Base-by-base conservation (phyloP, 2,329 filamentous ascomycete genomes). In the Ophiostoma montium region DNA sequence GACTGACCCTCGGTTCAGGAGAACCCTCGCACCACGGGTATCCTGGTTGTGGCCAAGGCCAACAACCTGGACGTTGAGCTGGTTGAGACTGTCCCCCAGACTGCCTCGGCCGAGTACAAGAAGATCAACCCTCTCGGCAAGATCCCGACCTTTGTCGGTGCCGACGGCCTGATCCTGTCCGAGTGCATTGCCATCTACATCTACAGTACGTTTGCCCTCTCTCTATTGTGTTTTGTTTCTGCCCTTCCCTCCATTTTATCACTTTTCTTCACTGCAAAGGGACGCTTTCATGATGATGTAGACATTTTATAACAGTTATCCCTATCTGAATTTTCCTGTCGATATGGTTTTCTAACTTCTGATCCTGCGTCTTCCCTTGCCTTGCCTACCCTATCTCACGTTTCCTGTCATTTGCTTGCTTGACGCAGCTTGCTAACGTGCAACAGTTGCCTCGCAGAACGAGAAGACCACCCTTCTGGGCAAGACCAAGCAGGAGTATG, bases 401-500 rank as follows among this genome's bases (percentile, higher is more conserved):
- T 53, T 58, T n/a, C n/a, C 55, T n/a, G 3, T 56, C 8, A 4
- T 27, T 5, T 52, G 23, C 33, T 48, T 50, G 9, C 23, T 27
- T 31, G 48, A 41, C 47, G 9, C 44, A 31, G 38, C 15, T 33
- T 33, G 53, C 59, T 61, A 56, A 61, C 50, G 9, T 18, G 15
- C 21, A 30, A 57, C 64, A 96, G 92, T 98, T 67, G 88, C 92
- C 63, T 96, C 92, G 61, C 92, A 98, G 75, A 98, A 98, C 70
- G 92, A 96, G 83, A 96, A 96, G 84, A 98, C 92, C 62, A 94
- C 88, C 60, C 88, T 98, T 58, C 82, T 98, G 62, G 92, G 92
- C 66, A 96, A 96, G 84, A 98, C 89, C 74, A 98, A 98, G 84
- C 90, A 98, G 77, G 92, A 98, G 81, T 88, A 72, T 67, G 75